Base-by-base conservation (phyloP, 2,329 filamentous ascomycete species). In the Fusarium ramigenum region DNA sequence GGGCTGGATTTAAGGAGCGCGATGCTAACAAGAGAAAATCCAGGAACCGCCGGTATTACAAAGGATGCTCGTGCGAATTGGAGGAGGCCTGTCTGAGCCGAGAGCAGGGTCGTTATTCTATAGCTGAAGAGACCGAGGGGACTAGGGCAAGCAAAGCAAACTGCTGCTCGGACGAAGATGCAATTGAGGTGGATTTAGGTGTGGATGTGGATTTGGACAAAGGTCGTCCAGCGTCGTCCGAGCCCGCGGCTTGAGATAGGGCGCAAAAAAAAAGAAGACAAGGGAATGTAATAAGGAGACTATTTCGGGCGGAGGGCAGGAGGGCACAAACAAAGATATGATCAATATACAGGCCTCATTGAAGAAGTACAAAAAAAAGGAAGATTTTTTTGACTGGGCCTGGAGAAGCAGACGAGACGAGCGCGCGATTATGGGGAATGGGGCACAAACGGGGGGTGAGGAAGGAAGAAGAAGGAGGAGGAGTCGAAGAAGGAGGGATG, bases 321-420 rank as follows among this genome's bases (percentile, higher is more conserved):
- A 63, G 72, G 69, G 53, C 75, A 77, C 77, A 79, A 79, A 79
- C 75, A 75, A 79, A 80, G 73, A 73, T 77, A 76, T 69, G 72
- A 78, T 82, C 78, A 81, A 81, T 80, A 80, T 80, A 82, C 79
- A 82, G 76, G 80, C 79, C 79, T 78, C 80, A 81, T 80, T 70
- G 72, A 75, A 73, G 64, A 74, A 75, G 66, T 72, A 71, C 69
- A 73, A 69, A 72, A 68, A 68, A 64, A 69, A 69, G 59, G 63
- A 70, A 70, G 60, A 62, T 69, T 75, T 75, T 40, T 75, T 75
- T 71, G 74, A 70, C 66, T 65, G 70, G 74, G 75, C 74, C 77
- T 76, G 73, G 78, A 77, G 77, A 75, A 78, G 75, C 60, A 77
- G 70, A 78, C 71, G 66, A 75, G 66, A 67, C 74, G 59, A 67